Conservation (phyloP, 2,329 filamentous ascomycete species). For the Leptographium galeiforme region DNA sequence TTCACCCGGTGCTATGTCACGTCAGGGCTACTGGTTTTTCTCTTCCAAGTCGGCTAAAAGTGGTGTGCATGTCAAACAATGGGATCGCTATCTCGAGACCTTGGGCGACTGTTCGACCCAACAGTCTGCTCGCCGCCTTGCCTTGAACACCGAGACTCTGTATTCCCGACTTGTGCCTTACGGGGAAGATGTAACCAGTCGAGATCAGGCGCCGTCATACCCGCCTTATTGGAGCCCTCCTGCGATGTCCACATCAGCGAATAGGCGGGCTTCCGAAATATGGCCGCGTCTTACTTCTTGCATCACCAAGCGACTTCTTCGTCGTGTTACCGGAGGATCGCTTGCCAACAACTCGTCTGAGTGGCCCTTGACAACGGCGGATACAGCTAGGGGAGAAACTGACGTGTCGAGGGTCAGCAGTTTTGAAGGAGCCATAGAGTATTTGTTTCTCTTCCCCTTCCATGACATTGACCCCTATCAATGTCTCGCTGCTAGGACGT, state of each 20-base stretch:
- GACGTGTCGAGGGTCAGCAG: slow-evolving; percentile 23
- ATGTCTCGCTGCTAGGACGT: slow-evolving; percentile 12
- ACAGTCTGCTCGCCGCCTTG: slow-evolving; percentile 31
- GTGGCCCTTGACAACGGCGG: slow-evolving; percentile 41
- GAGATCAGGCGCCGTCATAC: not conserved
- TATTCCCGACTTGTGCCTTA: slow-evolving; percentile 32
- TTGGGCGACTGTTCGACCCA: slow-evolving; percentile 32
- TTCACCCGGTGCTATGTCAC: slow-evolving; percentile 31
- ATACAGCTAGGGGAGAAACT: slow-evolving; percentile 32
- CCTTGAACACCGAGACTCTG: slow-evolving; percentile 24
- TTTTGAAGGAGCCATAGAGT: slow-evolving; percentile 18
- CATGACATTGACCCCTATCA: slow-evolving; percentile 27
- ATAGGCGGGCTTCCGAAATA: slow-evolving; percentile 17
- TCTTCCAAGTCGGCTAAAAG: slow-evolving; percentile 17
- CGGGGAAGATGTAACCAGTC: not conserved
- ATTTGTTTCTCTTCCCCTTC: slow-evolving; percentile 35
- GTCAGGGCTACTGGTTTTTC: slow-evolving; percentile 45
- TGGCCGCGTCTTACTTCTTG: slow-evolving; percentile 39
- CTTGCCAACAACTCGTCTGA: slow-evolving; percentile 15
- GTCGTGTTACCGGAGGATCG: slow-evolving; percentile 30
- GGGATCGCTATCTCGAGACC: slow-evolving; percentile 43
- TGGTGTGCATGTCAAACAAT: slow-evolving; percentile 33
- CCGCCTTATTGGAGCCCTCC: not conserved
- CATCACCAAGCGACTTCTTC: slow-evolving; percentile 31
- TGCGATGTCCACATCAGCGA: slow-evolving; percentile 9